phyloP scores from a whole-genome alignment of 192 early-diverging fungal species.

The Backusella tuberculispora region DNA sequence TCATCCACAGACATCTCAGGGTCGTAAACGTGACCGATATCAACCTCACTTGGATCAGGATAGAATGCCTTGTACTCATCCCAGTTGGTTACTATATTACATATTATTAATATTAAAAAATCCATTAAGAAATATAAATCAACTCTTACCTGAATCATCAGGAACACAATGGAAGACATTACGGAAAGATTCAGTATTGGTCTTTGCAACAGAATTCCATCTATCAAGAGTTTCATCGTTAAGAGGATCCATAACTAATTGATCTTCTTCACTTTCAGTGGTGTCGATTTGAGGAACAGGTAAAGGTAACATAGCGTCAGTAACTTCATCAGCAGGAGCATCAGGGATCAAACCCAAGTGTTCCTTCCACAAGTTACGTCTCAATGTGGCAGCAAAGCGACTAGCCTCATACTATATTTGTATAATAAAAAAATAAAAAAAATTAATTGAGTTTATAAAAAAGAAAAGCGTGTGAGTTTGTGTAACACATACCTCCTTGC shows the following conservation, averaged over 20 bases:
- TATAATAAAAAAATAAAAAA: not conserved
- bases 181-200: conserved; percentile 72
- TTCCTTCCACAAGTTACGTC: conserved; percentile 78
- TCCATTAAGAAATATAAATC: not conserved
- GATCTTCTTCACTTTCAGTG: conserved; percentile 38
- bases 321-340: conserved; percentile 41
- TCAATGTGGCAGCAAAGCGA: conserved; percentile 72
- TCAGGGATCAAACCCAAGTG: conserved; percentile 75
- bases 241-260: conserved; percentile 69
- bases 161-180: conserved; percentile 86
- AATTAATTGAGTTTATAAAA: conserved; percentile 34
- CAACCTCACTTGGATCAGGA: conserved; percentile 44
- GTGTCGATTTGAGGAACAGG: conserved; percentile 35
- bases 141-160: conserved; percentile 60
- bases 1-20: conserved; percentile 43
- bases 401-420: conserved; percentile 67
- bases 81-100: conserved; percentile 39
- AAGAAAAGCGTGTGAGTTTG: not conserved
- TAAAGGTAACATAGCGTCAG: conserved; percentile 36
- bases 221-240: conserved; percentile 58
- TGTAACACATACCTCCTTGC: conserved; percentile 47
- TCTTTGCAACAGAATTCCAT: conserved; percentile 66
- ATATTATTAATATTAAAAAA: not conserved
- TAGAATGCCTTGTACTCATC: conserved; percentile 51
- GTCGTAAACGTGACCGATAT: conserved; percentile 50